phyloP scores from a whole-genome alignment of 176 grass and related monocot species.

The Avena insularis region DNA sequence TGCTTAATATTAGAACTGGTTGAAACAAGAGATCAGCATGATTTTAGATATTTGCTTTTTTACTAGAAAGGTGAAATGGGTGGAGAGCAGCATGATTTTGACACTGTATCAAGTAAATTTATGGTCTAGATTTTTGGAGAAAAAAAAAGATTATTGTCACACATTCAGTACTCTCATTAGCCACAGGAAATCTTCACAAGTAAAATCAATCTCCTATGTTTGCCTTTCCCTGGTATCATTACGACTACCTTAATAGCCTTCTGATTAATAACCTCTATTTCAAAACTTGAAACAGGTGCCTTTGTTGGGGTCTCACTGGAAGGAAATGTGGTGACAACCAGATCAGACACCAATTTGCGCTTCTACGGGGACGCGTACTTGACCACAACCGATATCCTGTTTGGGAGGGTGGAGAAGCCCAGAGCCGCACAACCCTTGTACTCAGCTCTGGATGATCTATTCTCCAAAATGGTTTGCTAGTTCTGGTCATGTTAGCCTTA shows the following conservation, averaged over 20 bases:
- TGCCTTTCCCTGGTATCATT: not conserved
- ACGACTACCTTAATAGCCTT: not conserved
- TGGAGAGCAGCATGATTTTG: not conserved
- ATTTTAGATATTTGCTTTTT: too few relatives aligned
- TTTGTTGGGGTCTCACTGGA: conserved; percentile 93
- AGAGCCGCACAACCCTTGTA: conserved; percentile 77
- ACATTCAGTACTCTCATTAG: not conserved
- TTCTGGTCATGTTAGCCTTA: not conserved
- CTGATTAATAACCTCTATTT: not conserved
- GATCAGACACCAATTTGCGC: conserved; percentile 71
- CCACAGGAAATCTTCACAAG: not conserved
- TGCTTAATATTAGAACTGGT: conserved; percentile 9
- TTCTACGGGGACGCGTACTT: conserved; percentile 94
- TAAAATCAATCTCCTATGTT: not conserved
- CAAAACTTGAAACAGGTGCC: conserved; percentile 61
- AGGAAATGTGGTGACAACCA: conserved; percentile 77
- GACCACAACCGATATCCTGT: conserved; percentile 76
- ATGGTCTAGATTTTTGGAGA: not conserved
- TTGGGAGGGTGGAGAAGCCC: conserved; percentile 76
- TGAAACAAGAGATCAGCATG: not conserved
- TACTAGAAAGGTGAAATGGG: not conserved
- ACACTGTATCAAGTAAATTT: not conserved
- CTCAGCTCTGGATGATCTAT: conserved; percentile 66
- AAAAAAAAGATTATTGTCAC: not conserved
- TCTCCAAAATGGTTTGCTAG: conserved; percentile 57